A percentile compares a stretch with the other conserved stretches of the same genome.
Conservation (phyloP, 306 rosid genomes). For the Gynostemma pentaphyllum region DNA sequence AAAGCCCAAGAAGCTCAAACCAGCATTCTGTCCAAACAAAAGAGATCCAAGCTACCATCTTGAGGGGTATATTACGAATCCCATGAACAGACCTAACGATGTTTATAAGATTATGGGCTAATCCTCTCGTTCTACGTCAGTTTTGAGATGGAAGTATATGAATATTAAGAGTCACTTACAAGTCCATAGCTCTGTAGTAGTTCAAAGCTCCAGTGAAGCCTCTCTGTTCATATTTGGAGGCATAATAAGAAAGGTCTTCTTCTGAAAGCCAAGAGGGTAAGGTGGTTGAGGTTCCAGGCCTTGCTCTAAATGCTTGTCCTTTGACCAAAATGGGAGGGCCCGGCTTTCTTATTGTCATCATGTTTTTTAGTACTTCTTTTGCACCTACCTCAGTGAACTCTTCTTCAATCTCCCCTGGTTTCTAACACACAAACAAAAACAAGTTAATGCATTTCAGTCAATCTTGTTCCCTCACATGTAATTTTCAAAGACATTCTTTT, state of each 20-base stretch:
- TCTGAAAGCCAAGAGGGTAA: conserved; percentile 68
- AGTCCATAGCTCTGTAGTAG: conserved; percentile 53
- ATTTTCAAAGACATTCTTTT: too few relatives aligned
- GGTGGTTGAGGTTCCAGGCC: conserved; percentile 22
- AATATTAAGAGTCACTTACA: conserved; percentile 41
- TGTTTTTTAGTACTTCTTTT: conserved; percentile 38
- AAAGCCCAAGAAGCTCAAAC: too few relatives aligned
- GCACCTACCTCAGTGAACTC: conserved; percentile 49
- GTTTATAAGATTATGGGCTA: too few relatives aligned
- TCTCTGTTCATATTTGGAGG: conserved; percentile 32
- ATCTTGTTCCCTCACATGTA: not conserved
- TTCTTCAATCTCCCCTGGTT: conserved; percentile 51
- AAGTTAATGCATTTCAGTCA: too few relatives aligned
- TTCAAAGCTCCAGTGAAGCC: conserved; percentile 63
- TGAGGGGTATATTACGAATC: too few relatives aligned
- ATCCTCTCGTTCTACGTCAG: too few relatives aligned
- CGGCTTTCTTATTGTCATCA: conserved; percentile 34
- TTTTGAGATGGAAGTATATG: not conserved
- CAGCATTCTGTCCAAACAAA: too few relatives aligned
- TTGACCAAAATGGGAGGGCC: conserved; percentile 51
- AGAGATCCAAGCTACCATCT: too few relatives aligned
- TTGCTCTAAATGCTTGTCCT: conserved; percentile 30
- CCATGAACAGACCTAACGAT: too few relatives aligned
- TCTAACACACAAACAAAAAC: conserved; percentile 17
- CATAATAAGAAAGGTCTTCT: conserved; percentile 52